Conservation (phyloP, 306 rosid genomes). For the Prunus mongolica region DNA sequence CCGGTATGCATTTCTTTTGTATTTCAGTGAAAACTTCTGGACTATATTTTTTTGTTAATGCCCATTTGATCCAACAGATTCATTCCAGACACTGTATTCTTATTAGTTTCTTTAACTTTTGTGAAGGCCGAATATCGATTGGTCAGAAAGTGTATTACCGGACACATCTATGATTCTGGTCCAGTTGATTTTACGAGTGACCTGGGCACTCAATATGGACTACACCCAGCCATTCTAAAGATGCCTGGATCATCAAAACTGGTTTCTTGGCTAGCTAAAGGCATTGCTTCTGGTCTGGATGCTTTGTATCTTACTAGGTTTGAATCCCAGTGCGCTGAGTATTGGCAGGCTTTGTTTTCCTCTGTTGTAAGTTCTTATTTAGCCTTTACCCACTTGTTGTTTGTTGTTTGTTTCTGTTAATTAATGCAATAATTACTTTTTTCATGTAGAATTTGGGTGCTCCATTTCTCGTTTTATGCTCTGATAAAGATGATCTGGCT, state of each 20-base stretch:
- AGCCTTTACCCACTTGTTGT: not conserved
- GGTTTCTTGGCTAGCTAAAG: slow-evolving; percentile 84
- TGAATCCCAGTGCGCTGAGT: slow-evolving; percentile 74
- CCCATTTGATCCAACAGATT: not conserved
- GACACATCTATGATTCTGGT: slow-evolving; percentile 86
- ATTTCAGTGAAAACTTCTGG: not conserved
- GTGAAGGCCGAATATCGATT: slow-evolving; percentile 59
- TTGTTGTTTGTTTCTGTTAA: not conserved
- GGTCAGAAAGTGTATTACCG: slow-evolving; percentile 71
- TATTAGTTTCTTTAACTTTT: slow-evolving; percentile 1
- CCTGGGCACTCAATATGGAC: slow-evolving; percentile 73
- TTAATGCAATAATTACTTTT: slow-evolving; percentile 9
- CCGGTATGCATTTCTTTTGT: slow-evolving; percentile 45
- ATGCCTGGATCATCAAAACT: slow-evolving; percentile 78
- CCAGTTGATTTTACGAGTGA: slow-evolving; percentile 92
- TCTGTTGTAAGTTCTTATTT: slow-evolving; percentile 66
- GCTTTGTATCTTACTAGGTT: slow-evolving; percentile 82
- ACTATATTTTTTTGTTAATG: not conserved
- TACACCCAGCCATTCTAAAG: slow-evolving; percentile 65
- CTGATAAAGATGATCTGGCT: slow-evolving; percentile 81
- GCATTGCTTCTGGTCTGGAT: slow-evolving; percentile 83
- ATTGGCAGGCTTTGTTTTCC: slow-evolving; percentile 85
- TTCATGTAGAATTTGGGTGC: slow-evolving; percentile 76
- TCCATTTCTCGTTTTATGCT: slow-evolving; percentile 82
- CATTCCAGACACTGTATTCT: not conserved